These are phyloP conservation scores for Fusarium foetens DNA, from an alignment of 2,329 filamentous ascomycete genomes.

Conservation along the genomic window DNA sequence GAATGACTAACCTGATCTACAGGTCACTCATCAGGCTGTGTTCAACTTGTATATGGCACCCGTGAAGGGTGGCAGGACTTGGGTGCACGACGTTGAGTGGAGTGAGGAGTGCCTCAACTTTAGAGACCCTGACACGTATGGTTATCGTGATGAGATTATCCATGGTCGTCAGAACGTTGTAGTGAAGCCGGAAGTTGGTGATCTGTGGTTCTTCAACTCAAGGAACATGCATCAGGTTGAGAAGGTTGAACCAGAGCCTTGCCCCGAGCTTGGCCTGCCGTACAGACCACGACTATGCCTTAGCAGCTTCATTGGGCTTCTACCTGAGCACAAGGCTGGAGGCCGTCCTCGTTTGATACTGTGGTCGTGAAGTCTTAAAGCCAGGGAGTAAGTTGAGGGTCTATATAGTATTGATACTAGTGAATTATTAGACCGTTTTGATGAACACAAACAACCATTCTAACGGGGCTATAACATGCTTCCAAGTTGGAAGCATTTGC, in stretches of 20 bases:
- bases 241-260: not conserved
- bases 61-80: not conserved
- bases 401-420: not conserved
- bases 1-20: not conserved
- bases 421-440: not conserved
- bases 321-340: not conserved
- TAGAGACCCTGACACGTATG: not conserved
- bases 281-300: not conserved
- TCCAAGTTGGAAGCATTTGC: not conserved
- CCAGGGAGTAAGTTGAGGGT: too few relatives aligned
- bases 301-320: not conserved
- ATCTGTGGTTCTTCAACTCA: constrained; percentile 2
- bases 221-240: constrained; percentile 3
- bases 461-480: too few relatives aligned
- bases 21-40: not conserved
- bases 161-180: not conserved
- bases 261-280: not conserved
- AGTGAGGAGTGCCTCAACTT: not conserved
- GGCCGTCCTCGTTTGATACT: not conserved
- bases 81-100: constrained; percentile 2
- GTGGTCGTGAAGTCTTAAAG: not conserved
- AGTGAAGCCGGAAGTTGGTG: not conserved
- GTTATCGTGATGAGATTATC: not conserved
- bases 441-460: not conserved
- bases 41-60: constrained; percentile 1